A percentile compares a stretch with the other conserved stretches of the same genome.
Conservation (phyloP, 177 flowering plant genomes). For the Tripterygium wilfordii region DNA sequence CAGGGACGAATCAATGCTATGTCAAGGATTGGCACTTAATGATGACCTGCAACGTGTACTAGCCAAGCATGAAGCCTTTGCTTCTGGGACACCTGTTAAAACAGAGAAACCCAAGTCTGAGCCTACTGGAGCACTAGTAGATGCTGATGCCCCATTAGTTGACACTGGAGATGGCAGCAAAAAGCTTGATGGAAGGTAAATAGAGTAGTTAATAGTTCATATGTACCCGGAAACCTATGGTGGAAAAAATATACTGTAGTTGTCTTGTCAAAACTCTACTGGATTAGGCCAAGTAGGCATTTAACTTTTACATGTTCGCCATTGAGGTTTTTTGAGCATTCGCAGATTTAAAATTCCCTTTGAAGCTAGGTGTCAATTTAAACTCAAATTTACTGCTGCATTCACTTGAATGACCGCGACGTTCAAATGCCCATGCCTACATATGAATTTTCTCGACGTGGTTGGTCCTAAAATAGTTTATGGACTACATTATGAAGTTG, state of each 20-base stretch:
- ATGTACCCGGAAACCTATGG: not conserved
- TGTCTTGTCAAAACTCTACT: not conserved
- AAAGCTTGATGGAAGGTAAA: conserved; percentile 25
- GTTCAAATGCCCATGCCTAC: too few species aligned
- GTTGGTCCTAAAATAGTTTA: too few species aligned
- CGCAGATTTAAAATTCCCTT: too few species aligned
- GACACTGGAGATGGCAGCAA: conserved; percentile 28
- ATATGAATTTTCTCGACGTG: too few species aligned
- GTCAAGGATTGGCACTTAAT: conserved; percentile 51
- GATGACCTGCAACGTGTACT: conserved; percentile 59
- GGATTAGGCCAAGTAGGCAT: too few species aligned
- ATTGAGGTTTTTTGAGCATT: too few species aligned
- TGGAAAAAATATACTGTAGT: not conserved
- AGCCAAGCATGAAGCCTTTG: conserved; percentile 45
- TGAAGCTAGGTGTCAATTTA: too few species aligned
- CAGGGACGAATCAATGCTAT: conserved; percentile 49
- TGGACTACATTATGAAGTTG: too few species aligned
- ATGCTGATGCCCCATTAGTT: conserved; percentile 27
- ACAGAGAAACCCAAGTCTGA: conserved; percentile 32
- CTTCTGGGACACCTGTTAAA: conserved; percentile 34
- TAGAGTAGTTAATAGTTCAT: not conserved
- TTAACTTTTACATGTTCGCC: too few species aligned
- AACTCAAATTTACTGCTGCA: too few species aligned
- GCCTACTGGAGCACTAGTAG: conserved; percentile 24
- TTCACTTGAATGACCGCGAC: too few species aligned